These are phyloP conservation scores for Lactuca sativa DNA, from an alignment of 129 eudicot genomes.

Conservation along the genomic window DNA sequence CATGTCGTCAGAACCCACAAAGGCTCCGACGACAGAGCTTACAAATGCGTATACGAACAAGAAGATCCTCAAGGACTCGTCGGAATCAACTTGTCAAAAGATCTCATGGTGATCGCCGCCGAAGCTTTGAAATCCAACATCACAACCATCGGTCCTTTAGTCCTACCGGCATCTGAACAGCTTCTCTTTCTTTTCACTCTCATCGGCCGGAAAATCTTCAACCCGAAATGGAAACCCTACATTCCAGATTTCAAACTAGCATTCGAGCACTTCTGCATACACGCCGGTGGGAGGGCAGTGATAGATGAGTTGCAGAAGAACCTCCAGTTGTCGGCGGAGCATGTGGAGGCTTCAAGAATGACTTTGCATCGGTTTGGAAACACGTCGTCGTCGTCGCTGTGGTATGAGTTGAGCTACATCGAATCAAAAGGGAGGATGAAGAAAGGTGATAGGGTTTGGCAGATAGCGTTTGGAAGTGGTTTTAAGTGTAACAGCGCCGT, in stretches of 20 bases:
- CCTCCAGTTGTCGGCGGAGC: conserved; percentile 61
- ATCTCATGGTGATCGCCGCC: conserved; percentile 69
- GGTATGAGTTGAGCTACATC: conserved; percentile 66
- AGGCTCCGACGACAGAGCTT: conserved; percentile 68
- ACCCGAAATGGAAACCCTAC: conserved; percentile 69
- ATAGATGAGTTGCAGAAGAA: conserved; percentile 76
- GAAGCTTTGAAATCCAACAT: conserved; percentile 69
- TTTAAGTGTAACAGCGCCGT: conserved; percentile 86
- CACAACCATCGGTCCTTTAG: conserved; percentile 69
- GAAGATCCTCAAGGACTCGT: conserved; percentile 68
- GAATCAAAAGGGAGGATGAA: conserved; percentile 80
- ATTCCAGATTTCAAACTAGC: conserved; percentile 75
- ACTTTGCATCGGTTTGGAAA: conserved; percentile 72
- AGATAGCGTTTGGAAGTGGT: conserved; percentile 82
- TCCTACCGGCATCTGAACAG: conserved; percentile 63
- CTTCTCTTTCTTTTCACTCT: conserved; percentile 53
- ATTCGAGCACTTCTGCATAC: conserved; percentile 78
- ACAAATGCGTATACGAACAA: conserved; percentile 58
- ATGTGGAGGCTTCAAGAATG: conserved; percentile 79
- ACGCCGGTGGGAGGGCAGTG: conserved; percentile 81
- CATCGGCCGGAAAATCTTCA: conserved; percentile 59
- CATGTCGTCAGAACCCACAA: conserved; percentile 76
- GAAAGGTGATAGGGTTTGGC: conserved; percentile 78
- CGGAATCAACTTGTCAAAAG: conserved; percentile 66
- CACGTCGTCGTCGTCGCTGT: conserved; percentile 75